A percentile compares a stretch with the other conserved stretches of the same genome.
Conservation (phyloP, 306 rosid genomes). For the Aeschynomene evenia region DNA sequence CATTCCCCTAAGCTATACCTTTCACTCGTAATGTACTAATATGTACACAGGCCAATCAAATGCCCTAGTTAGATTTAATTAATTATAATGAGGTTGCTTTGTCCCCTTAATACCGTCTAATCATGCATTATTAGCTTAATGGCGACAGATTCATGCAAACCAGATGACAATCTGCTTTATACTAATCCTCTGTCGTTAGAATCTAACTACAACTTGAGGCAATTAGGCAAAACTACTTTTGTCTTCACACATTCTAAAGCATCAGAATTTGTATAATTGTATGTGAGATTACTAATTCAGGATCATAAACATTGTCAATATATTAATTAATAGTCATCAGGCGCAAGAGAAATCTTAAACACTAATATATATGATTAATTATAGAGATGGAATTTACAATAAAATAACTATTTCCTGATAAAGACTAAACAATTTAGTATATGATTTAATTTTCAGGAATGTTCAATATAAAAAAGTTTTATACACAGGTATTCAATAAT, state of each 20-base stretch:
- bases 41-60: background rate
- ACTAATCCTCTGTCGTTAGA: background rate
- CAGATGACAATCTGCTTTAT: background rate
- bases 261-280: background rate
- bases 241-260: background rate
- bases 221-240: background rate
- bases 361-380: too few relatives aligned
- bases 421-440: too few relatives aligned
- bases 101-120: background rate
- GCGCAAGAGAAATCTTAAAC: too few relatives aligned
- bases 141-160: background rate
- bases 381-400: too few relatives aligned
- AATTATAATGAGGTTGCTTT: background rate
- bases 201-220: background rate
- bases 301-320: too few relatives aligned
- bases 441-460: too few relatives aligned
- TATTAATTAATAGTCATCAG: too few relatives aligned
- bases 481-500: too few relatives aligned
- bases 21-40: background rate
- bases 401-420: too few relatives aligned
- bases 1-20: too few relatives aligned
- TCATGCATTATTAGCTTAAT: background rate
- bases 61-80: background rate
- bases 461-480: too few relatives aligned
- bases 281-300: too few relatives aligned